Evolutionary conservation across 1,284 basidiomycete species (phyloP).

Genomic region (Sutorius eximius): DNA sequence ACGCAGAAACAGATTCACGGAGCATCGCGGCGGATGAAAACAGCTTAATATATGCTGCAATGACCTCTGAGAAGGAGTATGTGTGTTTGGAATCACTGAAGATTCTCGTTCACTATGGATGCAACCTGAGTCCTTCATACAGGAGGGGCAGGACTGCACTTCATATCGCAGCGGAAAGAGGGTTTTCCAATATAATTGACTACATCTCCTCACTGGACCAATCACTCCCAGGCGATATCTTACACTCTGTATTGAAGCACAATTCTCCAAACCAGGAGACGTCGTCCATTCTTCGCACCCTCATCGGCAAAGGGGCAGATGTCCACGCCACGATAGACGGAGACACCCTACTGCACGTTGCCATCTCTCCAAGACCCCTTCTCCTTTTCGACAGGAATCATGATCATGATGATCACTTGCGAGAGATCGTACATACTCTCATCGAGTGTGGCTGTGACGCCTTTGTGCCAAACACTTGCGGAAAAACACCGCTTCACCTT

Average conservation of each 20-base stretch:
- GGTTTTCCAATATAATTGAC: not conserved
- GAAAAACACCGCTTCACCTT: not conserved
- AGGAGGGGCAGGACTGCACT: not conserved
- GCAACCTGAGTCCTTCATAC: not conserved
- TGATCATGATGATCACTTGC: no score
- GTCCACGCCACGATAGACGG: not conserved
- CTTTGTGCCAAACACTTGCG: not conserved
- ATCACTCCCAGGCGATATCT: conserved; percentile 2
- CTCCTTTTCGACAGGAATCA: no score
- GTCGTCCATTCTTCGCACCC: not conserved
- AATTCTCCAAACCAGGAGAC: not conserved
- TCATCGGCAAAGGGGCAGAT: conserved; percentile 3
- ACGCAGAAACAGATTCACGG: not conserved
- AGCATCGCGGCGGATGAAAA: not conserved
- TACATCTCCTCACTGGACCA: conserved; percentile 3
- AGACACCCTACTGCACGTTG: conserved; percentile 1
- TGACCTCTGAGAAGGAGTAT: not conserved
- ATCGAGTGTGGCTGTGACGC: not conserved
- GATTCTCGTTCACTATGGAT: not conserved
- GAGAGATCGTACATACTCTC: not conserved
- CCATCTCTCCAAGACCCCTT: not conserved
- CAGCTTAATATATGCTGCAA: not conserved
- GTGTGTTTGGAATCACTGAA: not conserved
- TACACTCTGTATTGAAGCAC: not conserved
- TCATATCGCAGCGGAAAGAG: not conserved